These are phyloP conservation scores for Phaffia rhodozyma DNA, from an alignment of 1,284 basidiomycete genomes.

Conservation along the genomic window DNA sequence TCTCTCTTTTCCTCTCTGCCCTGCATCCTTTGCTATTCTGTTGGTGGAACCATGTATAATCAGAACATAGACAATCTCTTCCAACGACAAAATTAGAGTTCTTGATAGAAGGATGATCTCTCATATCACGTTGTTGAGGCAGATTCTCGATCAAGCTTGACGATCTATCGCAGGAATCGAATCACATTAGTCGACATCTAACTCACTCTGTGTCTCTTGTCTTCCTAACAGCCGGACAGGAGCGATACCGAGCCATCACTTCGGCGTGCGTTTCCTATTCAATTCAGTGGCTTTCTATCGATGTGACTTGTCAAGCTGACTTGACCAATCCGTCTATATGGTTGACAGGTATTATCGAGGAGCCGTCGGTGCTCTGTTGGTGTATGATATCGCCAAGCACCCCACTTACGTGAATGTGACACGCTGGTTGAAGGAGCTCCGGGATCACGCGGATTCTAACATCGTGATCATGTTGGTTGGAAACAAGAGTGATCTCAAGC, in stretches of 20 bases:
- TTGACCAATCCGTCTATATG: not conserved
- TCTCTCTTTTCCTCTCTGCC: not conserved
- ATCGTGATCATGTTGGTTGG: constrained; percentile 91
- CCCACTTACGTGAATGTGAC: constrained; percentile 90
- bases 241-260: constrained; percentile 97
- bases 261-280: constrained; percentile 57
- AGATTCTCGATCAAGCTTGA: too few relatives aligned
- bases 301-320: not conserved
- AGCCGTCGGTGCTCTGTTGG: constrained; percentile 82
- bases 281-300: not conserved
- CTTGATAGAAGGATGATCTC: too few relatives aligned
- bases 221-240: constrained; percentile 67
- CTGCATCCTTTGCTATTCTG: too few relatives aligned
- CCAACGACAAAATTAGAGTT: too few relatives aligned
- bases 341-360: constrained; percentile 82
- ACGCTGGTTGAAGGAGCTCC: constrained; percentile 96
- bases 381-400: constrained; percentile 92
- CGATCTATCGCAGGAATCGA: not conserved
- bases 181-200: not conserved
- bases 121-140: too few relatives aligned
- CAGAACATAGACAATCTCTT: too few relatives aligned
- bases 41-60: too few relatives aligned
- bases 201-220: not conserved
- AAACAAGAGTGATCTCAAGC: constrained; percentile 97
- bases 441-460: constrained; percentile 85